These are phyloP conservation scores for Kazachstania africana DNA, from an alignment of 805 yeast species.

Conservation along the genomic window DNA sequence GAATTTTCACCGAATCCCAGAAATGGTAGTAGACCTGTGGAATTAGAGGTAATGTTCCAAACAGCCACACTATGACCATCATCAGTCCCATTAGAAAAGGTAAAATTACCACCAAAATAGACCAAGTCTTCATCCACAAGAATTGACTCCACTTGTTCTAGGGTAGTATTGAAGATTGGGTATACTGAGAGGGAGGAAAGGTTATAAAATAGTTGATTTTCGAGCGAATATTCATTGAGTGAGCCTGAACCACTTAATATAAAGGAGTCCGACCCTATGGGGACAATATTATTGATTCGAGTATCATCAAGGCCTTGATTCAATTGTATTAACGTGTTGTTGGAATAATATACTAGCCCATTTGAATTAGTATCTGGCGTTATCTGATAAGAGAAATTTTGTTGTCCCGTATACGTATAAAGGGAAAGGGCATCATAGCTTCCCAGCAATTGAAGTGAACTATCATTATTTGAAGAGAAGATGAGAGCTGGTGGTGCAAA, in stretches of 20 bases:
- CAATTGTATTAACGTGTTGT: slow-evolving; percentile 16
- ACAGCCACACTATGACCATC: slow-evolving; percentile 38
- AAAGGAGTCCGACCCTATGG: slow-evolving; percentile 24
- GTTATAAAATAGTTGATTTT: slow-evolving; percentile 27
- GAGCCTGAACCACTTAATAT: slow-evolving; percentile 26
- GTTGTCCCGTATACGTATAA: slow-evolving; percentile 22
- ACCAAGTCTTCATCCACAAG: slow-evolving; percentile 41
- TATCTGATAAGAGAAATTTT: slow-evolving; percentile 19
- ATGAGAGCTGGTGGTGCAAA: background rate
- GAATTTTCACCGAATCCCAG: slow-evolving; percentile 62
- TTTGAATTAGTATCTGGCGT: slow-evolving; percentile 4
- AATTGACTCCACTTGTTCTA: slow-evolving; percentile 31
- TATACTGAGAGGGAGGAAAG: slow-evolving; percentile 16
- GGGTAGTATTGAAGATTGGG: slow-evolving; percentile 16
- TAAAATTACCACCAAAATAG: slow-evolving; percentile 74
- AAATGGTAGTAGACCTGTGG: slow-evolving; percentile 46
- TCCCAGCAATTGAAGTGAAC: slow-evolving; percentile 15
- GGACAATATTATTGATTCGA: slow-evolving; percentile 15
- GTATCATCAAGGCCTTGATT: slow-evolving; percentile 8
- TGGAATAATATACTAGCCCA: slow-evolving; percentile 18
- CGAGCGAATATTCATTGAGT: slow-evolving; percentile 15
- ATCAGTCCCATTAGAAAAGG: slow-evolving; percentile 34
- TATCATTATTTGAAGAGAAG: slow-evolving; percentile 2
- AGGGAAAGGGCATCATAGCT: slow-evolving; percentile 13
- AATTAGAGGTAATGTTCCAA: slow-evolving; percentile 39